Percentiles rank a stretch among this genome's conserved stretches.
These are phyloP conservation scores for Nothopassalora personata DNA, from an alignment of 2,329 filamentous ascomycete species.

Conservation along the genomic window DNA sequence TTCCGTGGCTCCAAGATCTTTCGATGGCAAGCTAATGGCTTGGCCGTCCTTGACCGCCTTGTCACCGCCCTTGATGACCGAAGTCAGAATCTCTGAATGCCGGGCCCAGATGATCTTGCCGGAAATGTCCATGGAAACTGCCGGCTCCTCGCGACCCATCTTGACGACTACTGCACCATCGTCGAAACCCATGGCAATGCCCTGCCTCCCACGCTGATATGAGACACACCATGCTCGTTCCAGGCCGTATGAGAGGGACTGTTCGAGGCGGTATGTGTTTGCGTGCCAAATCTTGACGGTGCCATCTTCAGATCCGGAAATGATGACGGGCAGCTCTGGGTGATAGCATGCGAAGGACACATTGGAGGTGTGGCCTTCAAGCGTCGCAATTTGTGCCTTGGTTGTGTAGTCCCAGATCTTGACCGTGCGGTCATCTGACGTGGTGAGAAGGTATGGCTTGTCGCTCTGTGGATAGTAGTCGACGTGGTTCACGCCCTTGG, in stretches of 20 bases:
- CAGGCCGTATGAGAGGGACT: constrained; percentile 90
- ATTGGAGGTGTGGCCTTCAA: constrained; percentile 96
- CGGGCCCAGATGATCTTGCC: constrained; percentile 95
- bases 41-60: constrained; percentile 79
- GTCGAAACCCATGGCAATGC: constrained; percentile 92
- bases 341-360: constrained; percentile 98
- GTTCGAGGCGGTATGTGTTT: constrained; percentile 93
- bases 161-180: constrained; percentile 97
- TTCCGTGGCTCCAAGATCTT: constrained; percentile 93
- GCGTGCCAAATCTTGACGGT: constrained; percentile 98
- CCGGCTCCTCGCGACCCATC: constrained; percentile 93
- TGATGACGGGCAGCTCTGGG: constrained; percentile 91
- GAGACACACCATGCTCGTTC: constrained; percentile 97
- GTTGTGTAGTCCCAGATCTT: constrained; percentile 99
- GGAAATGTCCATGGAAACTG: constrained; percentile 92
- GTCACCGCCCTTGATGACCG: constrained; percentile 91
- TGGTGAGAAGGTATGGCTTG: constrained; percentile 85
- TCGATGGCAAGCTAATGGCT: constrained; percentile 78
- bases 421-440: constrained; percentile 91
- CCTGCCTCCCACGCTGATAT: constrained; percentile 90
- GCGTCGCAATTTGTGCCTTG: constrained; percentile 89
- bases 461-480: constrained; percentile 72
- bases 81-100: constrained; percentile 90
- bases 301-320: constrained; percentile 95
- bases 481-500: constrained; percentile 96